Conservation (phyloP, 1,284 basidiomycete genomes). For the Cryptococcus sp. region DNA sequence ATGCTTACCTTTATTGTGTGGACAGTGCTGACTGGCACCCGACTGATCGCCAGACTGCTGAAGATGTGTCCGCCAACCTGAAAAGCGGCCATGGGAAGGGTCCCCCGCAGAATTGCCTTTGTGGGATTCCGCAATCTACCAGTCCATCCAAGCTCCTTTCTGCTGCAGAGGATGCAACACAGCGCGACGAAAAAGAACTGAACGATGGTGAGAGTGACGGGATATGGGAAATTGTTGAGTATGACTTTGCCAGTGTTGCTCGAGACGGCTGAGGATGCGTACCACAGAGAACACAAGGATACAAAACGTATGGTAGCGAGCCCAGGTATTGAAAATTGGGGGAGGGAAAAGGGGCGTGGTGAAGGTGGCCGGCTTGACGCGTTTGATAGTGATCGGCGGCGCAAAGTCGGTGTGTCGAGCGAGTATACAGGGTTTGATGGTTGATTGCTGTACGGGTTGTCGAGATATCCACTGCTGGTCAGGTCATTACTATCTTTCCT, state of each 20-base stretch:
- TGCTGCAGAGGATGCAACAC: constrained; percentile 79
- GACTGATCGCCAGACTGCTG: constrained; percentile 91
- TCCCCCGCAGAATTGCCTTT: constrained; percentile 69
- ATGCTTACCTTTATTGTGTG: constrained; percentile 92
- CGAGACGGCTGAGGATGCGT: constrained; percentile 52
- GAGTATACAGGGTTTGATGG: constrained; percentile 1
- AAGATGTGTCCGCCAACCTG: constrained; percentile 94
- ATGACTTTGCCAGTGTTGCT: constrained; percentile 56
- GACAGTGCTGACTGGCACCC: constrained; percentile 95
- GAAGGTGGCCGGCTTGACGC: constrained; percentile 14
- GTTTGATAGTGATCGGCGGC: constrained; percentile 8
- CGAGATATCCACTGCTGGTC: constrained; percentile 7
- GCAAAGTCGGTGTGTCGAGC: constrained; percentile 15
- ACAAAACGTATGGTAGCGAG: constrained; percentile 48
- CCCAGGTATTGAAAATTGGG: constrained; percentile 32
- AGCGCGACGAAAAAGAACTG: constrained; percentile 93
- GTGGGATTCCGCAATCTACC: constrained; percentile 67
- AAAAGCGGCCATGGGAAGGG: constrained; percentile 90
- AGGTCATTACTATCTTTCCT: constrained; percentile 18
- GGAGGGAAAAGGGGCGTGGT: constrained; percentile 26
- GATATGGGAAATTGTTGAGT: constrained; percentile 53
- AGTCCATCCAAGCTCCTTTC: constrained; percentile 62
- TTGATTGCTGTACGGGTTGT: constrained; percentile 11
- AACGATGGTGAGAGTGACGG: constrained; percentile 77
- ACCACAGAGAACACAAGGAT: constrained; percentile 52